Conservation (phyloP, 257 asterid genomes). For the Echium plantagineum region DNA sequence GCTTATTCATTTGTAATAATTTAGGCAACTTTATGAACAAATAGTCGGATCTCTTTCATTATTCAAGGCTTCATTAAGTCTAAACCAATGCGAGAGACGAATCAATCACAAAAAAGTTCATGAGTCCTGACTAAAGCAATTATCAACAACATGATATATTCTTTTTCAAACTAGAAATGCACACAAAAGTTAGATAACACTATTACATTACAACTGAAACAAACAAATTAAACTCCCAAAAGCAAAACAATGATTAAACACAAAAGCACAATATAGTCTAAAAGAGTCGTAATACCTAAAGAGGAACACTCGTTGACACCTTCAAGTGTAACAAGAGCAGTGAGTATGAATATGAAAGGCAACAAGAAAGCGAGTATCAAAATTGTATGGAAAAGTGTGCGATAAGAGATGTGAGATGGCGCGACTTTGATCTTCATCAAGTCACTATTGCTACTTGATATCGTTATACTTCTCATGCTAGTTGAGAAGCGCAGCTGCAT, state of each 20-base stretch:
- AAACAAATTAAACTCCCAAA: not conserved
- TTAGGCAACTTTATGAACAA: no score
- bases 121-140: no score
- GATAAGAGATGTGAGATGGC: constrained; percentile 71
- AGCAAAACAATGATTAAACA: not conserved
- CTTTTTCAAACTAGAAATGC: no score
- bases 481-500: constrained; percentile 99
- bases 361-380: constrained; percentile 75
- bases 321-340: constrained; percentile 88
- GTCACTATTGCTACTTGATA: constrained; percentile 59
- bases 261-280: not conserved
- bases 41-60: no score
- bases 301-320: constrained; percentile 99
- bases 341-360: constrained; percentile 88
- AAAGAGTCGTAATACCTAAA: constrained; percentile 32
- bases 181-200: no score
- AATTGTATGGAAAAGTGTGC: constrained; percentile 70
- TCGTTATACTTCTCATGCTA: constrained; percentile 99
- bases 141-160: no score
- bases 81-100: no score
- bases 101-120: no score
- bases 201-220: no score
- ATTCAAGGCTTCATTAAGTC: no score
- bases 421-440: constrained; percentile 94
- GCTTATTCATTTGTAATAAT: no score